These are phyloP conservation scores for Hyaloperonospora brassicae DNA, from an alignment of 352 stramenopile genomes.

Conservation along the genomic window DNA sequence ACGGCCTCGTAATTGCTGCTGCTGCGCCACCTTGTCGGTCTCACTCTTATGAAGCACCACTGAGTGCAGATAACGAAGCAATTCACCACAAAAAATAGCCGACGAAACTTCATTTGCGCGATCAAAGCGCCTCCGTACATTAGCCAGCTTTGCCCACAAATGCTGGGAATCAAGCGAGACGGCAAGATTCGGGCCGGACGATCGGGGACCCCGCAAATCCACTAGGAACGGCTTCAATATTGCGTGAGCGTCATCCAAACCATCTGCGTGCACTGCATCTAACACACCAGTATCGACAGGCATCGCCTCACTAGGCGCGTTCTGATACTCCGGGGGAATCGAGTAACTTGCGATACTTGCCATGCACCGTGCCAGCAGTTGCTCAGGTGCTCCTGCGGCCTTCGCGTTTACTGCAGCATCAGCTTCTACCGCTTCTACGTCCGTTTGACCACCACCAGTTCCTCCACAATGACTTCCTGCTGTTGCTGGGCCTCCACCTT, in stretches of 20 bases:
- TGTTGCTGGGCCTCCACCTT: constrained; percentile 6
- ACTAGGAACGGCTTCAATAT: constrained; percentile 49
- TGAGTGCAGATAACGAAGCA: constrained; percentile 59
- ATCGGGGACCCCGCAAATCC: constrained; percentile 34
- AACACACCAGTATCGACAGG: constrained; percentile 37
- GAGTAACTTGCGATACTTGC: constrained; percentile 45
- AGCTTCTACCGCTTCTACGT: constrained; percentile 33
- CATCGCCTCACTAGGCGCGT: constrained; percentile 49
- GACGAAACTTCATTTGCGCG: constrained; percentile 55
- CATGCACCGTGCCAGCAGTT: constrained; percentile 43
- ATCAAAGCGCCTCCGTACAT: constrained; percentile 48
- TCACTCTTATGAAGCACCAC: constrained; percentile 64
- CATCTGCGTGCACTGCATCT: constrained; percentile 41
- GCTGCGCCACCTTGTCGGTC: constrained; percentile 45
- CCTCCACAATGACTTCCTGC: constrained; percentile 10
- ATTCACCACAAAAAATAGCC: constrained; percentile 53
- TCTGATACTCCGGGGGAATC: constrained; percentile 44
- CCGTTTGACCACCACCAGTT: constrained; percentile 39
- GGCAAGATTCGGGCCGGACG: constrained; percentile 31
- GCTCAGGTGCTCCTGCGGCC: constrained; percentile 28
- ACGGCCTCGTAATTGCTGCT: constrained; percentile 34
- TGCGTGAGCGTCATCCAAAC: constrained; percentile 38
- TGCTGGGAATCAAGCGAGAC: constrained; percentile 49
- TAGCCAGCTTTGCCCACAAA: constrained; percentile 35
- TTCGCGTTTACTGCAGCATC: constrained; percentile 14